A percentile compares a stretch with the other conserved stretches of the same genome.
phyloP scores from a whole-genome alignment of 2,329 filamentous ascomycete species.

The Trichoderma atroviride region DNA sequence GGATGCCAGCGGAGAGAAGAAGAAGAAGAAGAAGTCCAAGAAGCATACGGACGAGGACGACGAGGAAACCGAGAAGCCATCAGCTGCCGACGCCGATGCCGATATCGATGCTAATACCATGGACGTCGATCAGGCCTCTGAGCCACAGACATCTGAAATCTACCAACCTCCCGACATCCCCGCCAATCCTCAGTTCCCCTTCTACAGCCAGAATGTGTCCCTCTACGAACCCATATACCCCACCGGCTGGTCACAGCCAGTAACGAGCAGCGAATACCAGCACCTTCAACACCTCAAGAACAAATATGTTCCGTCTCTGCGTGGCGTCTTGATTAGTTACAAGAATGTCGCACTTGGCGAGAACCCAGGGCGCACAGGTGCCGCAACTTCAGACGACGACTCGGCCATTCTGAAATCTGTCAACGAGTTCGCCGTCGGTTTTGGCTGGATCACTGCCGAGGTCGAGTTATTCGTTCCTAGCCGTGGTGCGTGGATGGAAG shows the following conservation, averaged over 20 bases:
- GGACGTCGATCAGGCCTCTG: constrained; percentile 43
- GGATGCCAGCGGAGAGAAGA: constrained; percentile 33
- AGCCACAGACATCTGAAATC: constrained; percentile 38
- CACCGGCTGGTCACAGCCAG: constrained; percentile 67
- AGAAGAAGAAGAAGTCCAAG: constrained; percentile 39
- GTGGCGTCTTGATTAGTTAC: constrained; percentile 76
- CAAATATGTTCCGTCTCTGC: constrained; percentile 72
- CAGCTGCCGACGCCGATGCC: constrained; percentile 31
- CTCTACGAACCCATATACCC: constrained; percentile 78
- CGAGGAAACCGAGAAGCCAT: constrained; percentile 28
- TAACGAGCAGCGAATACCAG: constrained; percentile 72
- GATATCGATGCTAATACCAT: constrained; percentile 40
- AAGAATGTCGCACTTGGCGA: constrained; percentile 68
- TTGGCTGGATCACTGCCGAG: constrained; percentile 85
- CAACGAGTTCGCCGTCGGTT: constrained; percentile 84
- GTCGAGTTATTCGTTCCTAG: constrained; percentile 81
- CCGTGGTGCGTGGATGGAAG: constrained; percentile 74
- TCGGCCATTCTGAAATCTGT: constrained; percentile 55
- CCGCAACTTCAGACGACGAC: constrained; percentile 52
- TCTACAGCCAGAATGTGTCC: constrained; percentile 77
- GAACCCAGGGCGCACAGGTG: constrained; percentile 53
- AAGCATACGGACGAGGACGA: constrained; percentile 38
- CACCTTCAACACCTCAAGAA: constrained; percentile 75
- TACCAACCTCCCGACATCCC: constrained; percentile 46
- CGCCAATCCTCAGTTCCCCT: constrained; percentile 61